phyloP scores from a whole-genome alignment of 2,329 filamentous ascomycete species.

The Exserohilum rostratum region DNA sequence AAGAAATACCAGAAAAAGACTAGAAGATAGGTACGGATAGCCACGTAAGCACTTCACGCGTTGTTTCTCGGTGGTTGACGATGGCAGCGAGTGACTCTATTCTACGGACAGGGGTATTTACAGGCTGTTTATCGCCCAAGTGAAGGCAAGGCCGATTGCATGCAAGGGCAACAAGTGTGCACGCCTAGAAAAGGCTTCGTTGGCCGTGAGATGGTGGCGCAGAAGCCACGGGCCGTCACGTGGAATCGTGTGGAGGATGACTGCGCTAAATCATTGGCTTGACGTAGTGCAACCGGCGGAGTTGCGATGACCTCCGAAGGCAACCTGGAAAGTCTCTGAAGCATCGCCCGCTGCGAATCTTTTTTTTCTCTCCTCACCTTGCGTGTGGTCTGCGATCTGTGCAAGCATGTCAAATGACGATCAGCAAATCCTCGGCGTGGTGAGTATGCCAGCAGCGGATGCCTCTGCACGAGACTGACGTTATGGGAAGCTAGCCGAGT shows the following conservation, averaged over 20 bases:
- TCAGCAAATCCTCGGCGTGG: constrained; percentile 77
- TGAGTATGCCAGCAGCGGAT: constrained; percentile 53
- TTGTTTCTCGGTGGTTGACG: constrained; percentile 16
- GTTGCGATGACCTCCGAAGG: constrained; percentile 10
- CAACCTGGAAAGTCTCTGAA: constrained; percentile 1
- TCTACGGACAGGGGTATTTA: constrained; percentile 1
- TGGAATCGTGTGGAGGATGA: constrained; percentile 14
- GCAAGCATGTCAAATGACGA: constrained; percentile 76
- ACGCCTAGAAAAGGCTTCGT: constrained; percentile 10
- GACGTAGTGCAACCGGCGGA: constrained; percentile 15
- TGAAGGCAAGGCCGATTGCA: constrained; percentile 13
- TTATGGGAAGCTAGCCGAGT: constrained; percentile 58
- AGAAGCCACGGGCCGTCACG: constrained; percentile 14
- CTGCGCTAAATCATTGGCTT: constrained; percentile 18
- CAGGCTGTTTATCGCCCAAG: constrained; percentile 9
- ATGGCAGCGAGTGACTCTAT: constrained; percentile 14
- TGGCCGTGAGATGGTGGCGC: constrained; percentile 22
- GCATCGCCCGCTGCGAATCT: neutral
- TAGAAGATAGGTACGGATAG: constrained; percentile 19
- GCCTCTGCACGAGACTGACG: constrained; percentile 14
- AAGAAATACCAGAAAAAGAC: constrained; percentile 18
- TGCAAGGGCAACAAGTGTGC: constrained; percentile 24
- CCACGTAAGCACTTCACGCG: constrained; percentile 40
- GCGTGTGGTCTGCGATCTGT: neutral
- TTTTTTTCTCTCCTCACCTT: neutral